Evolutionary conservation across 2,329 filamentous ascomycete genomes (phyloP).

Genomic region (Calonectria pteridis): DNA sequence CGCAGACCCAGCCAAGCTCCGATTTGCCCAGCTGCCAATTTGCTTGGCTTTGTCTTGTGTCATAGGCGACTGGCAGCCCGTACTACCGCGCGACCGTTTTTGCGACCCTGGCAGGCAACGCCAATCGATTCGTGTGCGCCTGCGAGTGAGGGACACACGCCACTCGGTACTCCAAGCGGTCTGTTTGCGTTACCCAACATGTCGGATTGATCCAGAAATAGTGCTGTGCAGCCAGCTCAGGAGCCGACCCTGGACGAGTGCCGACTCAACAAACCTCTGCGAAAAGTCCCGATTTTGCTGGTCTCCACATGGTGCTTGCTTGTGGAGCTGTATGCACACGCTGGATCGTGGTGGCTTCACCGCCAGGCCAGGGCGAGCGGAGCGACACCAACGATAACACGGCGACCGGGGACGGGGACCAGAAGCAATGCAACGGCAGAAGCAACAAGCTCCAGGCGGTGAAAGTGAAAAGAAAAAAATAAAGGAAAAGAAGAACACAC

Average conservation of each 20-base stretch:
- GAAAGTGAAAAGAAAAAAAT: neutral
- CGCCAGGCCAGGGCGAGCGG: constrained; percentile 28
- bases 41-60: constrained; percentile 12
- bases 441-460: constrained; percentile 13
- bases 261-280: constrained; percentile 11
- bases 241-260: constrained; percentile 3
- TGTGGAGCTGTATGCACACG: constrained; percentile 23
- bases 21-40: constrained; percentile 19
- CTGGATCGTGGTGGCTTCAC: constrained; percentile 29
- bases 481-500: neutral
- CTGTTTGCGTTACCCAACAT: constrained; percentile 5
- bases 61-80: neutral
- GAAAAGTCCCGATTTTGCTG: constrained; percentile 3
- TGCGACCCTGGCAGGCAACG: neutral
- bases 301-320: constrained; percentile 17
- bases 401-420: constrained; percentile 12
- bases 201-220: constrained; percentile 19
- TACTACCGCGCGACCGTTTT: neutral
- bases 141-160: neutral
- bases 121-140: neutral
- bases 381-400: constrained; percentile 15
- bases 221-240: neutral
- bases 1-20: constrained; percentile 13
- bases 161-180: neutral
- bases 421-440: constrained; percentile 16